A percentile compares a stretch with the other conserved stretches of the same genome.
These are phyloP conservation scores for Ormosia emarginata DNA, from an alignment of 306 rosid genomes.

Conservation along the genomic window DNA sequence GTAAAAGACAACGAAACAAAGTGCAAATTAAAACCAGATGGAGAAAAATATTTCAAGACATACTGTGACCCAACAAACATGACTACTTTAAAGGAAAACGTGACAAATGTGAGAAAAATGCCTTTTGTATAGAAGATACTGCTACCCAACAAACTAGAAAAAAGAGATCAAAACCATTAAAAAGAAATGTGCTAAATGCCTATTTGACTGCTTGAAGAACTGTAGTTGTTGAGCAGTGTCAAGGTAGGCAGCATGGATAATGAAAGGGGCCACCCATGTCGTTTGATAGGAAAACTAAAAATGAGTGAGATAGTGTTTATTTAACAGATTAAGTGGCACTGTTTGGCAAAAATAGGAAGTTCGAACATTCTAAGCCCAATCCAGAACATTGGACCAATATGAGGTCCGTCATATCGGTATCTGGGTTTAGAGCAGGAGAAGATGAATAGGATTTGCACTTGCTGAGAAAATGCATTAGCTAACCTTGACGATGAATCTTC, in stretches of 20 bases:
- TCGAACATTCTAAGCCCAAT: not conserved
- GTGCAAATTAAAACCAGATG: not conserved
- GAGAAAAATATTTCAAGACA: not conserved
- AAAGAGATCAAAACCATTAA: not conserved
- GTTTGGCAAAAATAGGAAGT: not conserved
- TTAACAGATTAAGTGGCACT: not conserved
- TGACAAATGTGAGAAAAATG: constrained; percentile 11
- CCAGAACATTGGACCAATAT: constrained; percentile 6
- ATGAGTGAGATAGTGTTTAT: not conserved
- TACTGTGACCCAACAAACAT: constrained; percentile 1
- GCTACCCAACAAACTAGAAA: not conserved
- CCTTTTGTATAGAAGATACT: not conserved
- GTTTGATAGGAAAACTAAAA: constrained; percentile 8
- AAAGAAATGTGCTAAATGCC: not conserved
- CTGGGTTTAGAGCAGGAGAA: not conserved
- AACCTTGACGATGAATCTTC: constrained; percentile 40
- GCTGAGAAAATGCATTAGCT: constrained; percentile 14
- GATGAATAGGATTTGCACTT: not conserved
- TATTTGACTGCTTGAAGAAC: not conserved
- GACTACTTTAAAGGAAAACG: constrained; percentile 5
- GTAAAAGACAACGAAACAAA: not conserved
- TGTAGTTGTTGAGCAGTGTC: not conserved
- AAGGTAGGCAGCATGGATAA: not conserved
- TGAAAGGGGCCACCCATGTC: not conserved
- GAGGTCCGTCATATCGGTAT: not conserved